Conservation (phyloP, 129 eudicot genomes). For the Kitagawia praeruptora region DNA sequence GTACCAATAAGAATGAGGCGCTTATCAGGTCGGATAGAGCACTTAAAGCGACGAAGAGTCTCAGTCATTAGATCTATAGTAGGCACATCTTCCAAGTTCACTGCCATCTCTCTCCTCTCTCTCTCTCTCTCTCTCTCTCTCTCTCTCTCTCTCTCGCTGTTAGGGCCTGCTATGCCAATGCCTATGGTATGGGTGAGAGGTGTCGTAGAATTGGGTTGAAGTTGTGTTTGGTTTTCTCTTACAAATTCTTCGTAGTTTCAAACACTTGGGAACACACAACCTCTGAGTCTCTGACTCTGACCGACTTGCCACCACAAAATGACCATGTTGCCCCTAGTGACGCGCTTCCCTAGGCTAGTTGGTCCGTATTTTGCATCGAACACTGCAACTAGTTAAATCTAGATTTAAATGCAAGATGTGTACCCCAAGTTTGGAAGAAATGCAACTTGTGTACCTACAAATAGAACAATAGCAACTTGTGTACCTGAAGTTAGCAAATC, state of each 20-base stretch:
- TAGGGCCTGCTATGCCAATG: neutral
- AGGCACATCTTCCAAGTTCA: conserved; percentile 68
- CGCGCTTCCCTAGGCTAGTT: no score
- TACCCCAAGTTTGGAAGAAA: no score
- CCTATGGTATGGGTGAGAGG: neutral
- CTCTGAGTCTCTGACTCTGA: neutral
- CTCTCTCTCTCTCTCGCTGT: neutral
- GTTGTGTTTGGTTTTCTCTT: neutral
- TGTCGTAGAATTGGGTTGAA: neutral
- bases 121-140: neutral
- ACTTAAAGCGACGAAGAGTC: conserved; percentile 84
- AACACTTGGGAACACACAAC: neutral
- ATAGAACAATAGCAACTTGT: no score
- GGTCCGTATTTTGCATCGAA: no score
- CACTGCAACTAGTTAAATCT: no score
- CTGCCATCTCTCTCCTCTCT: conserved; percentile 16
- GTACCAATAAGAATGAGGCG: conserved; percentile 94
- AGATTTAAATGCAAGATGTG: no score
- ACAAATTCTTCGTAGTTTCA: neutral
- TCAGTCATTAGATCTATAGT: conserved; percentile 78
- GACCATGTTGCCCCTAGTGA: neutral
- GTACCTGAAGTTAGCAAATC: no score
- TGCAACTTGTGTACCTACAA: no score
- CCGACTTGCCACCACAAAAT: neutral
- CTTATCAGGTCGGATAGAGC: conserved; percentile 81